A percentile compares a stretch with the other conserved stretches of the same genome.
These are phyloP conservation scores for Phaseolus lunatus DNA, from an alignment of 306 rosid genomes.

Conservation along the genomic window DNA sequence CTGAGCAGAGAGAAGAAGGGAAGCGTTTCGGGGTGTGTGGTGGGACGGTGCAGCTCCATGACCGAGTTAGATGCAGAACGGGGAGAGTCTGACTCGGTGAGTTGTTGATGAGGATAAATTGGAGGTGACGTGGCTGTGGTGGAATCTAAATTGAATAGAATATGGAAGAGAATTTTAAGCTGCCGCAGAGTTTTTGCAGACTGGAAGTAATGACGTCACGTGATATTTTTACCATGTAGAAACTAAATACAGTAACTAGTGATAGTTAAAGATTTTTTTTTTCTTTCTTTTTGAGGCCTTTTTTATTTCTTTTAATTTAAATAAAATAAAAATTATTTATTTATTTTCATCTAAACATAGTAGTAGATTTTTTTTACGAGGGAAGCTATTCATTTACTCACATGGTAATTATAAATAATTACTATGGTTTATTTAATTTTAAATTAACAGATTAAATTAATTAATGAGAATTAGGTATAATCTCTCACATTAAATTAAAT, in stretches of 20 bases:
- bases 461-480: no score
- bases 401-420: no score
- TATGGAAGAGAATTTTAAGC: background rate
- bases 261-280: background rate
- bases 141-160: background rate
- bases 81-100: constrained; percentile 48
- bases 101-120: background rate
- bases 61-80: constrained; percentile 57
- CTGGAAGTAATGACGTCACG: background rate
- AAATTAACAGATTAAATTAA: no score
- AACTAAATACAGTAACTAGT: background rate
- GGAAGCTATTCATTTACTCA: no score
- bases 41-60: constrained; percentile 42
- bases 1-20: constrained; percentile 62
- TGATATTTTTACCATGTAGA: background rate
- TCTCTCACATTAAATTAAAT: no score
- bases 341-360: background rate
- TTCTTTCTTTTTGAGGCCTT: background rate
- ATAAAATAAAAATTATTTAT: background rate
- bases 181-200: background rate
- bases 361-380: no score
- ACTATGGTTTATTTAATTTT: no score
- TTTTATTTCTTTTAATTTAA: background rate
- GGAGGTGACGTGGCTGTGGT: background rate
- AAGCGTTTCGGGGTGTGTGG: constrained; percentile 40